A percentile compares a stretch with the other conserved stretches of the same genome.
phyloP scores from a whole-genome alignment of 2,329 filamentous ascomycete species.

The Didymella segeticola region DNA sequence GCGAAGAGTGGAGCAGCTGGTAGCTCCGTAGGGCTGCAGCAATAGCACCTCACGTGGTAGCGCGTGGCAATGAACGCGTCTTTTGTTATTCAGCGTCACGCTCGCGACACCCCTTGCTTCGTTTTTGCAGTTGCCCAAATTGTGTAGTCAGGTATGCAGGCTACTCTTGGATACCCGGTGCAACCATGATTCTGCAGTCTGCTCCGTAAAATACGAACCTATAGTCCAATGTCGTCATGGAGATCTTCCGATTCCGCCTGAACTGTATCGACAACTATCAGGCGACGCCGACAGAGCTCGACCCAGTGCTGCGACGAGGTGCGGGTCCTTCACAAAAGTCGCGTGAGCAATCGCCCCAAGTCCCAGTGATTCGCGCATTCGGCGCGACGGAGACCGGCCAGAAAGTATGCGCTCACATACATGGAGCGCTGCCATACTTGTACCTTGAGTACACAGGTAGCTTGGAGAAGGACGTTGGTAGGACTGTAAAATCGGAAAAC shows the following conservation, averaged over 20 bases:
- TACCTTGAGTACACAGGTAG: conserved; percentile 84
- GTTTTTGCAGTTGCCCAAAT: not conserved
- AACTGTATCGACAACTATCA: conserved; percentile 98
- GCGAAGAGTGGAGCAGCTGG: conserved; percentile 20
- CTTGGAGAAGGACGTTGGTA: conserved; percentile 71
- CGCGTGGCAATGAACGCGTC: conserved; percentile 24
- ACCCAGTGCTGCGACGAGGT: conserved; percentile 76
- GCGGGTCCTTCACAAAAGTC: conserved; percentile 57
- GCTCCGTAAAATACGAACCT: not conserved
- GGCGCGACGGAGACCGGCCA: conserved; percentile 93
- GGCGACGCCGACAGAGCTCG: conserved; percentile 76
- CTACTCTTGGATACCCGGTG: conserved; percentile 4
- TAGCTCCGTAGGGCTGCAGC: conserved; percentile 42
- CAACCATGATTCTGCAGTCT: conserved; percentile 24
- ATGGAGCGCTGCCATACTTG: conserved; percentile 95
- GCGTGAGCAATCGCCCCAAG: conserved; percentile 69
- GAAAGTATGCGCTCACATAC: conserved; percentile 94
- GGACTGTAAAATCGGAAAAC: conserved; percentile 29
- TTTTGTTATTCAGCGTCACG: not conserved
- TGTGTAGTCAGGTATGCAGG: not conserved
- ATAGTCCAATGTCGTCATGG: conserved; percentile 56
- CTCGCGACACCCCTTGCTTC: conserved; percentile 3
- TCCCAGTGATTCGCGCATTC: conserved; percentile 89
- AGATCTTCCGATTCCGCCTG: conserved; percentile 85
- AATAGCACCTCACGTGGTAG: conserved; percentile 32